A percentile compares a stretch with the other conserved stretches of the same genome.
Evolutionary conservation across 495 filamentous ascomycete species (phyloP).

Genomic region (Haplographium delicatum): DNA sequence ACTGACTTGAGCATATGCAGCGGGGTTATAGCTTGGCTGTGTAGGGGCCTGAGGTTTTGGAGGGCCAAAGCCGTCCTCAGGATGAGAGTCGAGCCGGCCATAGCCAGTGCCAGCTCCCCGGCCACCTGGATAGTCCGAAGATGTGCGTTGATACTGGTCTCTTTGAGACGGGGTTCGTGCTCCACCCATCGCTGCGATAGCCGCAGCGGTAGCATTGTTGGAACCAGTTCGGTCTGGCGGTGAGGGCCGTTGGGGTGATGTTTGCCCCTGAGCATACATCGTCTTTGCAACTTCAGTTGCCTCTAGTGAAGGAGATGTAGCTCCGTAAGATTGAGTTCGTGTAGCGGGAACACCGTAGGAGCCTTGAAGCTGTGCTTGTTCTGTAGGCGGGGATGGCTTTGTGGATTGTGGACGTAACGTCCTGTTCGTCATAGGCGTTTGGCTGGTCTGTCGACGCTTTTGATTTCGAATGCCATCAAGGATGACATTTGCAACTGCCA

Average conservation of each 20-base stretch:
- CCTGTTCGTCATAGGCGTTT: constrained; percentile 51
- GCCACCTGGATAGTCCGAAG: constrained; percentile 39
- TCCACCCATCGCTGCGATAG: constrained; percentile 39
- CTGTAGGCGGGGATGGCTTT: constrained; percentile 26
- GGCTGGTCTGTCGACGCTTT: constrained; percentile 46
- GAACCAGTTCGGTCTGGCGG: constrained; percentile 39
- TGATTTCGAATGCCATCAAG: constrained; percentile 60
- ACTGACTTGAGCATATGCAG: constrained; percentile 61
- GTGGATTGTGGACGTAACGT: constrained; percentile 56
- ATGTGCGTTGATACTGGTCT: constrained; percentile 35
- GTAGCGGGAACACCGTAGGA: constrained; percentile 39
- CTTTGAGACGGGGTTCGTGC: constrained; percentile 32
- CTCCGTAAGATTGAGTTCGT: constrained; percentile 33
- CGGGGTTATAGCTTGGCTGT: constrained; percentile 67
- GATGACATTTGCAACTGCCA: constrained; percentile 94
- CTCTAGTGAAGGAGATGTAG: constrained; percentile 27
- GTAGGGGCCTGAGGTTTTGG: constrained; percentile 41
- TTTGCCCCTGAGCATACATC: constrained; percentile 33
- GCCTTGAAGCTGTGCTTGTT: constrained; percentile 39
- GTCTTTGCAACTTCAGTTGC: constrained; percentile 44
- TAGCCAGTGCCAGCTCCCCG: constrained; percentile 28
- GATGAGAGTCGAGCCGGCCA: constrained; percentile 12
- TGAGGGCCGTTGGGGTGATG: constrained; percentile 34
- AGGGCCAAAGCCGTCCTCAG: constrained; percentile 42
- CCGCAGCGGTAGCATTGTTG: constrained; percentile 40